These are phyloP conservation scores for Macroventuria anomochaeta DNA, from an alignment of 2,329 filamentous ascomycete species.

Conservation along the genomic window DNA sequence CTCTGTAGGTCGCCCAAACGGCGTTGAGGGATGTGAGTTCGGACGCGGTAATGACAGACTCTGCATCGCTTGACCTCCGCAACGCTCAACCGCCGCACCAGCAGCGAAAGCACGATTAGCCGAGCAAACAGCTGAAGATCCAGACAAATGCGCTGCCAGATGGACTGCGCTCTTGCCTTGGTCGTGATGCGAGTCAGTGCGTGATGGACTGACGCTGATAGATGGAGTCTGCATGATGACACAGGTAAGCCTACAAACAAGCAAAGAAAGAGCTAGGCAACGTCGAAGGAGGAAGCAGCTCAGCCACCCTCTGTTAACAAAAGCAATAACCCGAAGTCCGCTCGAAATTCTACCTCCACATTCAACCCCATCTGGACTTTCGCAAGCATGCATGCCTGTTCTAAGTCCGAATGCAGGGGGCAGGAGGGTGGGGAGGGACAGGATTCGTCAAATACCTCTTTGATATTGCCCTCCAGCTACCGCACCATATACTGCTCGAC, in stretches of 20 bases:
- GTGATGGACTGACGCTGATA: slow-evolving; percentile 29
- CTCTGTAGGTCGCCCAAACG: slow-evolving; percentile 47
- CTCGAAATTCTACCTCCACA: neutral
- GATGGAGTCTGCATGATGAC: slow-evolving; percentile 40
- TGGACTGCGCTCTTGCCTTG: slow-evolving; percentile 23
- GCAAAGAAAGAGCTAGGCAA: slow-evolving; percentile 25
- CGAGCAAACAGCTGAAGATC: slow-evolving; percentile 29
- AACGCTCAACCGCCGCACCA: slow-evolving; percentile 45
- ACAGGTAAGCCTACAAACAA: slow-evolving; percentile 41
- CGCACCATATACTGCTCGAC: neutral
- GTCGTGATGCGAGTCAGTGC: slow-evolving; percentile 27
- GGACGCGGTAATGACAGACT: slow-evolving; percentile 50
- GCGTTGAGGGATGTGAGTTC: slow-evolving; percentile 45
- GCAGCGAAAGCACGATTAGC: slow-evolving; percentile 43
- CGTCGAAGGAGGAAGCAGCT: slow-evolving; percentile 12
- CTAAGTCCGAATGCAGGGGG: slow-evolving; percentile 9
- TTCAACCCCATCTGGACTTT: neutral
- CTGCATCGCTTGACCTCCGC: slow-evolving; percentile 51
- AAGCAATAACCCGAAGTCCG: slow-evolving; percentile 1
- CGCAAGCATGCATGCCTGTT: slow-evolving; percentile 10
- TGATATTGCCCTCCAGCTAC: slow-evolving; percentile 16
- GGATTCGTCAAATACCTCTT: slow-evolving; percentile 19
- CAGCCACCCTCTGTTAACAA: slow-evolving; percentile 6
- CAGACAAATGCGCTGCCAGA: slow-evolving; percentile 25
- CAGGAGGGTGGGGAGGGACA: slow-evolving; percentile 5